Conservation (phyloP, 805 yeast species). For the Allodekkera sacchari region DNA sequence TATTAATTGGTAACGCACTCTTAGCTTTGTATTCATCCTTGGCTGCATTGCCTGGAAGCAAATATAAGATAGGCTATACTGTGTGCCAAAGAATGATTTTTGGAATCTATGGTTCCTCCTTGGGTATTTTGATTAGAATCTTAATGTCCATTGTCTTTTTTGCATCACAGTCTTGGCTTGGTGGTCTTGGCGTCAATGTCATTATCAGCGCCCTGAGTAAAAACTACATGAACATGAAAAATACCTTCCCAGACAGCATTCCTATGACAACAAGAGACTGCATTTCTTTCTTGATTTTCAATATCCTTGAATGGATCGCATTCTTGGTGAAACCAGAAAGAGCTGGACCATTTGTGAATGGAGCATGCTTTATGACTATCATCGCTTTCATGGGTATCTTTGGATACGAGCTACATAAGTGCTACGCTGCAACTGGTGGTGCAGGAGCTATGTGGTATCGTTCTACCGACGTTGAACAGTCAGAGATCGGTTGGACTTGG, state of each 20-base stretch:
- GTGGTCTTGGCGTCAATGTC: conserved; percentile 32
- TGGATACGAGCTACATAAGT: conserved; percentile 7
- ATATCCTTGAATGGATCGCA: conserved; percentile 31
- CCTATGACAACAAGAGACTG: conserved; percentile 33
- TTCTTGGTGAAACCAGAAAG: conserved; percentile 21
- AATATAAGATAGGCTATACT: conserved; percentile 41
- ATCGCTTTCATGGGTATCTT: conserved; percentile 8
- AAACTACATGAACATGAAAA: conserved; percentile 29
- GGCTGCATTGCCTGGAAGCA: conserved; percentile 37
- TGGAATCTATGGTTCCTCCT: conserved; percentile 35
- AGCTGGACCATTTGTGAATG: conserved; percentile 6
- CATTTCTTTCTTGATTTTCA: conserved; percentile 35
- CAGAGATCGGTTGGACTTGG: conserved; percentile 31
- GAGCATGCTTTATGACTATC: conserved; percentile 7
- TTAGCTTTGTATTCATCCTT: conserved; percentile 34
- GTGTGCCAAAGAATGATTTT: conserved; percentile 34
- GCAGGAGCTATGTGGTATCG: conserved; percentile 11
- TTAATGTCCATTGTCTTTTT: conserved; percentile 31
- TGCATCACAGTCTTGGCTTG: conserved; percentile 35
- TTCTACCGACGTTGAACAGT: conserved; percentile 8
- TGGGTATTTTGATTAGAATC: conserved; percentile 35
- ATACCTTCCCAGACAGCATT: conserved; percentile 29
- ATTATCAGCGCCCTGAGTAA: conserved; percentile 33
- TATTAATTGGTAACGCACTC: conserved; percentile 35
- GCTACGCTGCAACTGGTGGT: too few relatives aligned